Base-by-base conservation (phyloP, 768 basidiomycete genomes). In the Xerocomellus intermedius region DNA sequence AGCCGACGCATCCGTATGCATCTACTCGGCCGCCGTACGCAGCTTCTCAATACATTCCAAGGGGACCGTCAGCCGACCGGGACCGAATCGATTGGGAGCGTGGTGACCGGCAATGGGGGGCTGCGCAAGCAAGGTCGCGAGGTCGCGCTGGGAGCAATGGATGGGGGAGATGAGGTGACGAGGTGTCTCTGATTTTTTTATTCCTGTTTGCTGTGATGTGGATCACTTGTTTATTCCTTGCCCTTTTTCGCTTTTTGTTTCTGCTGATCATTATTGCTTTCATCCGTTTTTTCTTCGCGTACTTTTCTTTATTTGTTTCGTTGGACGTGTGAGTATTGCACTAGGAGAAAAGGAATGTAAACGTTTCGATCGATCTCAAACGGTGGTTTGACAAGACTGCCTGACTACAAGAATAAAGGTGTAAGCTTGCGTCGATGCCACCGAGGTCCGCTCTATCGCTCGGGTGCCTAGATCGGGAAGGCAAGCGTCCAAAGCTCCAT, bases 31-130 rank as follows among this genome's bases (percentile, higher is more conserved):
- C 67, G 48, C 55, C 69, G 22, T 64, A 63, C 12, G 37, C 53
- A 14, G 62, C 69, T 28, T 65, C 73, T 43, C 73, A 71, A 38
- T 71, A 74, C 42, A 71, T 75, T 5, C 80, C 82, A 33, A 74
- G 82, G 1, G 81, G 79, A 5, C 82, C 80, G 3, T 79, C 77
- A 10, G 79, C 78, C 2, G 82, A 82, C 60, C 73, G 82, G 3
- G 81, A 83, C 21, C 67, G 79, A 14, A 54, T 59, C 14, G 80
- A 79, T 17, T 71, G 77, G 69, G 79, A 79, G 16, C 67, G 76
- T n/a, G 73, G 74, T 8, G 77, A 78, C n/a, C 59, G 78, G 12
- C 65, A 61, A 19, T 72, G 72, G 71, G 45, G 72, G 71, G 45
- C 55, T 37, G 49, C 55, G 9, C 62, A 65, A 19, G 50, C 69